A percentile compares a stretch with the other conserved stretches of the same genome.
phyloP scores from a whole-genome alignment of 192 early-diverging fungal genomes.

The Coemansia sp. region DNA sequence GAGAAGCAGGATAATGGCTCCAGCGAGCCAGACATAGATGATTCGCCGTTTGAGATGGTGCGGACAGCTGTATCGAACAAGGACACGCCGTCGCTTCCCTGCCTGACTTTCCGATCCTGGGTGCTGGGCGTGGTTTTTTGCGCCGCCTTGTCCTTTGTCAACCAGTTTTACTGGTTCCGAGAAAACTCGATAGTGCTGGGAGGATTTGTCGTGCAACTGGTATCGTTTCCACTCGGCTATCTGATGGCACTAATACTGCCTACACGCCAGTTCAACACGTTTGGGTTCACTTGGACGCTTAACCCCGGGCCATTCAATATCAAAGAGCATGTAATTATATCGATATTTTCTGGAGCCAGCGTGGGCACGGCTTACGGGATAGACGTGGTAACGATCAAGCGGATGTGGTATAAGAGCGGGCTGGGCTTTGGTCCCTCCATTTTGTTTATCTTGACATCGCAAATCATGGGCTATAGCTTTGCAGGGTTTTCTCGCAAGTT shows the following conservation, averaged over 20 bases:
- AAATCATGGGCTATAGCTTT: conserved; percentile 64
- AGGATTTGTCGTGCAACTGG: conserved; percentile 69
- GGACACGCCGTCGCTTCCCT: conserved; percentile 64
- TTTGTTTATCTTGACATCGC: conserved; percentile 68
- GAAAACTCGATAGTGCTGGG: conserved; percentile 71
- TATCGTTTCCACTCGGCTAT: conserved; percentile 72
- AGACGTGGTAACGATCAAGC: conserved; percentile 70
- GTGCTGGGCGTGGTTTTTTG: conserved; percentile 71
- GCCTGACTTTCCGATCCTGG: conserved; percentile 72
- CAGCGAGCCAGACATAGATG: conserved; percentile 16
- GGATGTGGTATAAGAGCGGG: conserved; percentile 64
- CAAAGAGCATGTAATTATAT: conserved; percentile 86
- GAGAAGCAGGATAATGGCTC: conserved; percentile 2
- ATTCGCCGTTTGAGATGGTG: conserved; percentile 69
- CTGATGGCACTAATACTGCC: conserved; percentile 64
- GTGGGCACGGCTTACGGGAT: conserved; percentile 71
- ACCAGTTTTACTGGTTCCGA: conserved; percentile 86
- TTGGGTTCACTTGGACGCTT: conserved; percentile 57
- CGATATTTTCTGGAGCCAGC: conserved; percentile 69
- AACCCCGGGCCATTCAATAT: conserved; percentile 87
- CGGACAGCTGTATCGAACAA: conserved; percentile 66
- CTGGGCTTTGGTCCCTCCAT: conserved; percentile 65
- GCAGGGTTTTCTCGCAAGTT: conserved; percentile 72
- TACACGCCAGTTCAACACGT: conserved; percentile 48
- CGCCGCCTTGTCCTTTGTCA: conserved; percentile 62